phyloP scores from a whole-genome alignment of 805 yeast species.

The Candida namnaoensis region DNA sequence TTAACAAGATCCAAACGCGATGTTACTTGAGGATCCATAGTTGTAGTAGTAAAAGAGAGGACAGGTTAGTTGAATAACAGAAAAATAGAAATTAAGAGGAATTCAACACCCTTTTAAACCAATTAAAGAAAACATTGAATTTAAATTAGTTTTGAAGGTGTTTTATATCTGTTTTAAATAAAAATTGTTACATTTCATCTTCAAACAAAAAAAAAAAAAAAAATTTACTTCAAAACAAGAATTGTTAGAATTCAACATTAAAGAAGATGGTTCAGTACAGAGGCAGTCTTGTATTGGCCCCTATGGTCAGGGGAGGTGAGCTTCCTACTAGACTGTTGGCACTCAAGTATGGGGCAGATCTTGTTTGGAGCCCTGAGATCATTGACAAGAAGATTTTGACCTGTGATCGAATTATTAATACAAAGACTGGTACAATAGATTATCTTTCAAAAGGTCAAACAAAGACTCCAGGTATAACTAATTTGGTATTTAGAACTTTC shows the following conservation, averaged over 20 bases:
- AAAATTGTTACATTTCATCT: too few species aligned
- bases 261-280: conserved; percentile 51
- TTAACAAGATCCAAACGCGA: conserved; percentile 16
- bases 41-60: too few species aligned
- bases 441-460: conserved; percentile 35
- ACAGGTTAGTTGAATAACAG: too few species aligned
- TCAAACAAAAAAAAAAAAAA: too few species aligned
- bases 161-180: too few species aligned
- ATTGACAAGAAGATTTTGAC: conserved; percentile 76
- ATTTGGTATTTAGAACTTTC: conserved; percentile 66
- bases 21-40: too few species aligned
- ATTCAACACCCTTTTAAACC: too few species aligned
- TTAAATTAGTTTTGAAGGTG: too few species aligned
- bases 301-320: conserved; percentile 96
- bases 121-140: too few species aligned
- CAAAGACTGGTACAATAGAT: conserved; percentile 49
- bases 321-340: conserved; percentile 82
- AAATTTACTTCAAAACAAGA: too few species aligned
- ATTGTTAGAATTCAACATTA: too few species aligned
- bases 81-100: too few species aligned
- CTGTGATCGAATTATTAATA: conserved; percentile 59
- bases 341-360: conserved; percentile 79
- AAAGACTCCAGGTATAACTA: conserved; percentile 36
- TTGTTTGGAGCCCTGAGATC: conserved; percentile 96
- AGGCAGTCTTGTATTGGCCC: conserved; percentile 83